Evolutionary conservation across 208 protist species (phyloP), one percentile per base, ranked within the genome.

Genomic region (Naegleria gruberi): DNA sequence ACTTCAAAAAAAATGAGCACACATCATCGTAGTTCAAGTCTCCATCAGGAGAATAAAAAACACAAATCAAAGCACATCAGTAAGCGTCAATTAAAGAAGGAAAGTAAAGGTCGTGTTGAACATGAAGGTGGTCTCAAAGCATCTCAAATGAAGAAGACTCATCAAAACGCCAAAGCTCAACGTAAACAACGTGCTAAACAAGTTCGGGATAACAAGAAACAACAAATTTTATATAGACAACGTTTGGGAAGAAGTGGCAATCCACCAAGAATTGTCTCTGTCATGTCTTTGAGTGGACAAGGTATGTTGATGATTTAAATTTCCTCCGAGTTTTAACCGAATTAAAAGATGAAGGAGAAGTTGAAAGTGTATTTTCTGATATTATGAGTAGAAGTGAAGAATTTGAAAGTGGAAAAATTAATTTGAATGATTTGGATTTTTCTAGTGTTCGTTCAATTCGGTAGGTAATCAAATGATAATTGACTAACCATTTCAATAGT

Each of bases 221-320:
- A 77, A 41, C 15, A 89, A 4, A 73, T 89, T 44, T 77, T 77
- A 47, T 41, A 57, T 41, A 30, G 34, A 82, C 42, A 73, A 41
- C 0, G 90, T 7, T 45, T 91, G 12, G 90, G 89, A 44, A 65
- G 30, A 19, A 55, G 4, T 51, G 73, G 42, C 37, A 44, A 44
- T 37, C 89, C 89, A 34, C 89, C 89, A n/a, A 82, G 37, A 55
- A 45, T 90, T 40, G 81, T 90, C 30, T 74, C 89, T 7, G 46
- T 90, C 81, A 23, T 90, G n/a, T 45, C 81, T 40, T 45, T 84
- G 17, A 42, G 74, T 43, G 41, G 37, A 84, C 30, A 84, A 44
- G 34, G 34, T 84, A 41, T 41, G 44, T 51, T 55, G 46, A 55
- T 55, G 8, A 55, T 15, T 55, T 15, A 19, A 5, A 55, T 15